Evolutionary conservation across 345 rosid genomes (phyloP).

Genomic region (Rhodamnia argentea): DNA sequence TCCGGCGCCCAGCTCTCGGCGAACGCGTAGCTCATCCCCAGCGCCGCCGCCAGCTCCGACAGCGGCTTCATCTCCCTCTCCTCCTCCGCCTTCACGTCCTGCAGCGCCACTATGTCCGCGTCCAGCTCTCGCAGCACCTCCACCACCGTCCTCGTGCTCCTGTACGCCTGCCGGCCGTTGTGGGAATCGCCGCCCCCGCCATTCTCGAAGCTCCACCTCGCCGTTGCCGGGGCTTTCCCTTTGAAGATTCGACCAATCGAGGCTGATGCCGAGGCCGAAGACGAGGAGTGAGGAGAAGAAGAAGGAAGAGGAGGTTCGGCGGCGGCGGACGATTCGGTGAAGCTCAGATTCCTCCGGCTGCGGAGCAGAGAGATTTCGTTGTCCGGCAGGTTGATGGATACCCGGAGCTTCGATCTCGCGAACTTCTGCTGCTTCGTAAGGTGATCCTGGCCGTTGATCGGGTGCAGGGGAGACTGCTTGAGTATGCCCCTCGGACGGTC

Average conservation of each 20-base stretch:
- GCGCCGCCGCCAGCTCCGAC: conserved; percentile 79
- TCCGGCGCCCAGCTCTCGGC: conserved; percentile 99
- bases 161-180: conserved; percentile 5
- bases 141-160: conserved; percentile 43
- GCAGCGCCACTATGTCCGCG: conserved; percentile 83
- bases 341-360: conserved; percentile 44
- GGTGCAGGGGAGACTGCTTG: conserved; percentile 64
- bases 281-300: neutral
- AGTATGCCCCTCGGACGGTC: conserved; percentile 78
- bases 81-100: conserved; percentile 95
- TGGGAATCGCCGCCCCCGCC: neutral
- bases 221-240: conserved; percentile 6
- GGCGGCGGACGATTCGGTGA: conserved; percentile 22
- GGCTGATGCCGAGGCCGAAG: neutral
- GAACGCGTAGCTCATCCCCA: conserved; percentile 81
- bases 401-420: conserved; percentile 71
- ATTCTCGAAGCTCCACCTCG: neutral
- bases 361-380: conserved; percentile 74
- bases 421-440: conserved; percentile 43
- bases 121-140: conserved; percentile 75
- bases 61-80: conserved; percentile 86
- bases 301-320: neutral
- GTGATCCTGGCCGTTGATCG: conserved; percentile 15
- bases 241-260: neutral
- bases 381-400: conserved; percentile 86